These are phyloP conservation scores for Paspalum vaginatum DNA, from an alignment of 176 grass and related monocot genomes.

Conservation along the genomic window DNA sequence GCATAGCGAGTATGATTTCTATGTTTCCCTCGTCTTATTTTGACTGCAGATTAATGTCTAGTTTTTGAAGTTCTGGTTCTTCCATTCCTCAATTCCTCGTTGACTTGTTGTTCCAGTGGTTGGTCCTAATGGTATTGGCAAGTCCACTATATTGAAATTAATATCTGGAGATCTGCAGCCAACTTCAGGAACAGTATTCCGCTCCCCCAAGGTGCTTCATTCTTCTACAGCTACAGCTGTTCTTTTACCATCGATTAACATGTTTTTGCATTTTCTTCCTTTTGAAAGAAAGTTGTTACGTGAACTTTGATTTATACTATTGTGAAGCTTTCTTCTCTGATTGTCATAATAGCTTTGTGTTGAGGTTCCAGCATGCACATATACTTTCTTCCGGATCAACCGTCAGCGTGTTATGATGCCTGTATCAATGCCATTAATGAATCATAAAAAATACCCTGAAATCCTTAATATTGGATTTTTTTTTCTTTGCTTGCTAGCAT, in stretches of 20 bases:
- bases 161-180: conserved; percentile 98
- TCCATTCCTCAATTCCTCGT: conserved; percentile 22
- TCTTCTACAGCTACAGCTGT: conserved; percentile 7
- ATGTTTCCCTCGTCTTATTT: not conserved
- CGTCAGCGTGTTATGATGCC: conserved; percentile 4
- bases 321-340: not conserved
- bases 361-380: not conserved
- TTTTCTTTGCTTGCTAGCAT: not conserved
- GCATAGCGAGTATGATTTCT: conserved; percentile 84
- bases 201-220: conserved; percentile 77
- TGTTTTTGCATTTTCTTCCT: not conserved
- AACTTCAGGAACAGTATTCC: conserved; percentile 94
- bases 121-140: conserved; percentile 97
- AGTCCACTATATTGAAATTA: conserved; percentile 95
- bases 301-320: conserved; percentile 5
- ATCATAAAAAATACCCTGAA: not conserved
- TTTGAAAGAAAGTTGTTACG: not conserved
- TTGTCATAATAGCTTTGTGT: not conserved
- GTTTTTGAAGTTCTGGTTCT: not conserved
- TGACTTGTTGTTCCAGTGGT: conserved; percentile 72
- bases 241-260: not conserved
- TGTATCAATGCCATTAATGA: conserved; percentile 11
- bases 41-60: conserved; percentile 17
- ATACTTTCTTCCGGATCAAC: not conserved
- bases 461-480: not conserved